A percentile compares a stretch with the other conserved stretches of the same genome.
Evolutionary conservation across 2,329 filamentous ascomycete genomes (phyloP).

Genomic region (Madurella mycetomatis): DNA sequence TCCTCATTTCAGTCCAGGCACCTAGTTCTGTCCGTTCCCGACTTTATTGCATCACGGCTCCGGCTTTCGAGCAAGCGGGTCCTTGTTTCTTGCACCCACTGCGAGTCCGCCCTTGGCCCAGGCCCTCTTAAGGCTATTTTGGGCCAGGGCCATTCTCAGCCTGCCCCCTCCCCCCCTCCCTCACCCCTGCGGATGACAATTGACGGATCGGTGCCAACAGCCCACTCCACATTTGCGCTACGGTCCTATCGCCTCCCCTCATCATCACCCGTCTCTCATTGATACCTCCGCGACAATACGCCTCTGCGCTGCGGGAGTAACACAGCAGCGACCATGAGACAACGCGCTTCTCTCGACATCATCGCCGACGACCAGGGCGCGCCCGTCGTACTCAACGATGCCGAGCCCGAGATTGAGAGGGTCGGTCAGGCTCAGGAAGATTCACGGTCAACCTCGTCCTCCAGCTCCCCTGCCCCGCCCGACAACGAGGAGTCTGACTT

Average conservation of each 20-base stretch:
- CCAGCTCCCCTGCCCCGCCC: conserved; percentile 68
- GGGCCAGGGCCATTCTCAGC: conserved; percentile 17
- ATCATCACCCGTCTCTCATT: neutral
- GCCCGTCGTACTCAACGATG: conserved; percentile 14
- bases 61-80: neutral
- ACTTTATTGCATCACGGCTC: neutral
- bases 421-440: conserved; percentile 43
- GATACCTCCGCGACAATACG: conserved; percentile 1
- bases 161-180: conserved; percentile 14
- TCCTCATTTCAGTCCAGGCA: neutral
- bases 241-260: conserved; percentile 15
- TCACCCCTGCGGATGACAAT: conserved; percentile 18
- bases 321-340: conserved; percentile 20
- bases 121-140: conserved; percentile 19
- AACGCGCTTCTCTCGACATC: conserved; percentile 21
- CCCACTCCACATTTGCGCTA: conserved; percentile 16
- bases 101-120: neutral
- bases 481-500: conserved; percentile 93
- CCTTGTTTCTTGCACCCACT: neutral
- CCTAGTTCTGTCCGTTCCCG: neutral
- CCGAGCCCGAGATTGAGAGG: conserved; percentile 23
- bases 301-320: conserved; percentile 13
- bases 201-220: conserved; percentile 19
- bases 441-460: conserved; percentile 61
- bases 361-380: conserved; percentile 18